These are phyloP conservation scores for Penicillium crustosum DNA, from an alignment of 2,329 filamentous ascomycete species.

Conservation along the genomic window DNA sequence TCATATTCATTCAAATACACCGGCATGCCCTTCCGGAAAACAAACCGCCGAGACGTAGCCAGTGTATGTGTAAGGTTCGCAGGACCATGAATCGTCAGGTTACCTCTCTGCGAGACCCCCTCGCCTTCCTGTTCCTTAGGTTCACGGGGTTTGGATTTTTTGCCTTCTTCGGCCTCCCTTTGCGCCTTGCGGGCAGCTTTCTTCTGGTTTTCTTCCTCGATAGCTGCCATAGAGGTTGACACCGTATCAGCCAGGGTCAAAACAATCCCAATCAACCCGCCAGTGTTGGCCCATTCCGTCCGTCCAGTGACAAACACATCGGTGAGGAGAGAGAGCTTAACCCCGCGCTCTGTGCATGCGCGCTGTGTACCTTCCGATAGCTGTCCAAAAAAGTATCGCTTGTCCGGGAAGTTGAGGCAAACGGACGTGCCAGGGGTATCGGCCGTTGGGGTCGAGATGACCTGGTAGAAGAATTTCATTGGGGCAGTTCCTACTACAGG, in stretches of 20 bases:
- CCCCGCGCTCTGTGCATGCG: constrained; percentile 66
- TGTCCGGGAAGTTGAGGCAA: constrained; percentile 75
- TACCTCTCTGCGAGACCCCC: constrained; percentile 29
- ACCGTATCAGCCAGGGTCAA: constrained; percentile 75
- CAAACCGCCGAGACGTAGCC: constrained; percentile 78
- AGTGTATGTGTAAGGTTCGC: constrained; percentile 77
- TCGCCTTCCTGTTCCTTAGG: constrained; percentile 27
- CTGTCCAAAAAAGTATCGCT: constrained; percentile 82
- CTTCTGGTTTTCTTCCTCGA: constrained; percentile 49
- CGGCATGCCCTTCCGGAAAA: constrained; percentile 80
- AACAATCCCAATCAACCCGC: constrained; percentile 81
- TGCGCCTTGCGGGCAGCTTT: constrained; percentile 18
- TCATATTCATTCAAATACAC: constrained; percentile 69
- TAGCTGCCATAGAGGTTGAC: constrained; percentile 43
- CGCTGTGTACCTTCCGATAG: constrained; percentile 83
- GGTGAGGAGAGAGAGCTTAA: constrained; percentile 63
- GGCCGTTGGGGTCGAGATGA: constrained; percentile 78
- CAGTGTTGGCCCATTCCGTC: constrained; percentile 71
- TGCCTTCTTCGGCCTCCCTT: constrained; percentile 12
- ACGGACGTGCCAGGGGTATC: constrained; percentile 82
- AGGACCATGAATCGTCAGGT: constrained; percentile 71
- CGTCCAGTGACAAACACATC: constrained; percentile 82
- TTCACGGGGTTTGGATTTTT: background rate
- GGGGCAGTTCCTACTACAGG: constrained; percentile 16
- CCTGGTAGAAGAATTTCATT: constrained; percentile 74